A percentile compares a stretch with the other conserved stretches of the same genome.
These are phyloP conservation scores for Daucus carota DNA, from an alignment of 129 eudicot species.

Conservation along the genomic window DNA sequence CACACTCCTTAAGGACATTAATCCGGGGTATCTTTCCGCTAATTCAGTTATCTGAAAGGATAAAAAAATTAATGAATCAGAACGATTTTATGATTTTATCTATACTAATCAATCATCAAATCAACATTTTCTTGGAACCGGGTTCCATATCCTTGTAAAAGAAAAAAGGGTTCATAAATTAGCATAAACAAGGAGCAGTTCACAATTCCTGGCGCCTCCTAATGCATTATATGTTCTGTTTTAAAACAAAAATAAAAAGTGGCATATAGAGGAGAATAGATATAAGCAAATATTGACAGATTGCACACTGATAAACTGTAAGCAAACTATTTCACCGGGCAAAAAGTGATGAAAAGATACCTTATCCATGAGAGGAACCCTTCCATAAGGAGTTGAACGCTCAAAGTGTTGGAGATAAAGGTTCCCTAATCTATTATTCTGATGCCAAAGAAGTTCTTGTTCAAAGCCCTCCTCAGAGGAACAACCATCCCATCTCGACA, in stretches of 20 bases:
- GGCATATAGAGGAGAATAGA: not conserved
- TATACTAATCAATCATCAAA: not conserved
- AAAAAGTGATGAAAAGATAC: constrained; percentile 4
- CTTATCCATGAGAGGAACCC: constrained; percentile 69
- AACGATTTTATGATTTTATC: not conserved
- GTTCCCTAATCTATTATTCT: constrained; percentile 50
- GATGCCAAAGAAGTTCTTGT: constrained; percentile 43
- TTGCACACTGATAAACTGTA: not conserved
- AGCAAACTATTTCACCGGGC: not conserved
- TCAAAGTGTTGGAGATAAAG: constrained; percentile 62
- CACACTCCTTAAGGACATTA: constrained; percentile 67
- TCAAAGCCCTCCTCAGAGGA: constrained; percentile 78
- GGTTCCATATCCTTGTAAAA: not conserved
- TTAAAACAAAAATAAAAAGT: not conserved
- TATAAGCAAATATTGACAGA: too few relatives aligned
- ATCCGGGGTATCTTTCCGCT: constrained; percentile 56
- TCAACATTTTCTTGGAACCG: not conserved
- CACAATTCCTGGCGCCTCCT: not conserved
- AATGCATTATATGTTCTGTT: not conserved
- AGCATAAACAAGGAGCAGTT: too few relatives aligned
- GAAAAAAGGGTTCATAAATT: not conserved
- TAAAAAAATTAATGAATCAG: not conserved
- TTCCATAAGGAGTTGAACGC: constrained; percentile 58
- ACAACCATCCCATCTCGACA: constrained; percentile 82
- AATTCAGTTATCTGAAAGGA: constrained; percentile 39